Base-by-base conservation (phyloP, 805 yeast species). In the Ogataea pilisensis region DNA sequence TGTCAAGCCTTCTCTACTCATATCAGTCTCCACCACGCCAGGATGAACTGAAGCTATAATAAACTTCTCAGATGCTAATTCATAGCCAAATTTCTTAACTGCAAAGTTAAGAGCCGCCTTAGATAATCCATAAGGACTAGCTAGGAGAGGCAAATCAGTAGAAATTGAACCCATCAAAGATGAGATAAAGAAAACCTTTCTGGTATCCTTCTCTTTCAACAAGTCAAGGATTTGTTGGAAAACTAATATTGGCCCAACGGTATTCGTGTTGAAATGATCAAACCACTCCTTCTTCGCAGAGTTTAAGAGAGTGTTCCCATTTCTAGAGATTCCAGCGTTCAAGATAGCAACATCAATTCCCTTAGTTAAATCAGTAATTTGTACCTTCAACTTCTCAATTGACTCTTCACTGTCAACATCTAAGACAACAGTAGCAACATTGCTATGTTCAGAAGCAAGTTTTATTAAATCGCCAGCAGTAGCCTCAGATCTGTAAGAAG, bases 21-120 rank as follows among this genome's bases (percentile, higher is more conserved):
- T 57, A 35, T 68, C 72, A 28, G 66, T 64, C n/a, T 38, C 13
- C 11, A 69, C 71, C 9, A 57, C 27, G 27, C 74, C 73, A 0
- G 75, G 75, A 39, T 65, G 67, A 13, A 66, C 12, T 9, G 66
- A 47, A 19, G 64, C 45, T 31, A 61, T 54, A 11, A 51, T 57
- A 51, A 56, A 57, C 2, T 50, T 54, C 17, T 63, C 61, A 1
- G 34, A 26, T 13, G 39, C 43, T 26, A 56, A 38, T 39, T 66
- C 69, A 25, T 18, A 13, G 29, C 60, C 45, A 28, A 67, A 26
- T 18, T 56, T 54, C 31, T 46, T 54, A 12, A 50, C 50, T 13
- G 59, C 43, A 48, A 52, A 60, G 54, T 67, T 65, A 42, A 66
- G 45, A 1, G 66, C 72, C 8, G 69, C 66, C 48, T 68, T 67